Evolutionary conservation across 2,329 filamentous ascomycete genomes (phyloP), one percentile per base, ranked within the genome.

Genomic region (Iodosphaeria phyllophila): DNA sequence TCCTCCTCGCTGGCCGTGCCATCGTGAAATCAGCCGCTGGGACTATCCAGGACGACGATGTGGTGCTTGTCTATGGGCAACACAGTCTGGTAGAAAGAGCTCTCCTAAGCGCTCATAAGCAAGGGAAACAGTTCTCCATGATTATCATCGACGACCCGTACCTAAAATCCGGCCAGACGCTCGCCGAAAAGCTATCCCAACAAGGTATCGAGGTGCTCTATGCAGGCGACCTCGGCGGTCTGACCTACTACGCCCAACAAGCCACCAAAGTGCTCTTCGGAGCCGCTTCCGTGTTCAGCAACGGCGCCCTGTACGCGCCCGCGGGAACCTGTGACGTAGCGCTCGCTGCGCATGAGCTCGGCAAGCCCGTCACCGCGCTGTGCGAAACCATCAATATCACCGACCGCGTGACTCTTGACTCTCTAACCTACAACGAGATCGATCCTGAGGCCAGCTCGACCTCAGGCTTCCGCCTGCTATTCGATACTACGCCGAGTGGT

Each of bases 311-410:
- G 38, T 92, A 91, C 49, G 86, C 78, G 4, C 71, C 83, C 12
- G 71, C 82, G 7, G 89, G 89, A 31, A 92, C 84, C 4, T 80
- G 79, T 13, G 68, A 89, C 30, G 65, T 95, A 7, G 84, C 86
- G 11, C 76, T 89, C 57, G 71, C 76, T 20, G 86, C 84, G 5
- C 69, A 74, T 25, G 69, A 77, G 28, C 60, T 71, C 12, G 73
- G 75, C 29, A 67, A 84, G 18, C 77, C 79, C 1, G 80, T 95
- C 30, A 73, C 91, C 17, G 80, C 91, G 3, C 76, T 91, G 30
- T 92, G 82, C 48, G 86, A 95, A 54, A 89, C 77, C 4, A 74
- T 95, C 54, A 98, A 95, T 52, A 93, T 95, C 47, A 89, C 40
- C 16, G 65, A 54, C 73, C 74, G 82, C 29, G 80, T 93, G 8